These are phyloP conservation scores for Fulvia fulva DNA, from an alignment of 2,329 filamentous ascomycete species.

Conservation along the genomic window DNA sequence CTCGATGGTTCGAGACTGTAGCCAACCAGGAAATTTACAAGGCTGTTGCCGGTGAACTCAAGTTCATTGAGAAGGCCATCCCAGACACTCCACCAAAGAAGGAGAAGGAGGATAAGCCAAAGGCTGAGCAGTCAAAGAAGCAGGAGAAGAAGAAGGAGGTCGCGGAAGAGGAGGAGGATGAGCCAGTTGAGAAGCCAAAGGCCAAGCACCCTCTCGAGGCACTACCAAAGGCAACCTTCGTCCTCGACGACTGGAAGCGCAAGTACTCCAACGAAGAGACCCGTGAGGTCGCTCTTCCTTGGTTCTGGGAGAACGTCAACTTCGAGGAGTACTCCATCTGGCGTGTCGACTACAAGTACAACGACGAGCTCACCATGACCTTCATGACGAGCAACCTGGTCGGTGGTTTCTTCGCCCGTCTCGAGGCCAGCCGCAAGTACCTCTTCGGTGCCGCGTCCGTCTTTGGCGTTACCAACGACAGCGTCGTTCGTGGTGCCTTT, in stretches of 20 bases:
- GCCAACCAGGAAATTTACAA: constrained; percentile 89
- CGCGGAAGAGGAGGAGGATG: constrained; percentile 54
- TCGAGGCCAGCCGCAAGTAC: constrained; percentile 97
- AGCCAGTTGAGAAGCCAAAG: constrained; percentile 65
- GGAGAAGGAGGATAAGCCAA: constrained; percentile 50
- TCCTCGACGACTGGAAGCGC: constrained; percentile 97
- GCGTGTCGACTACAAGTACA: constrained; percentile 97
- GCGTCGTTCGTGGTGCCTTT: constrained; percentile 88
- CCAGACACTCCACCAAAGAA: constrained; percentile 73
- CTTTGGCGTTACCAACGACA: constrained; percentile 84
- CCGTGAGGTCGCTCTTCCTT: constrained; percentile 75
- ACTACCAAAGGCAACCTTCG: constrained; percentile 73
- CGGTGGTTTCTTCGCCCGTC: constrained; percentile 93
- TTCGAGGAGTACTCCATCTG: constrained; percentile 95
- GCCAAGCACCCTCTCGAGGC: constrained; percentile 92
- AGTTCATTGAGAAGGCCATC: constrained; percentile 76
- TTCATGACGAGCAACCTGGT: constrained; percentile 99
- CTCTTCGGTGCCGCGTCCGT: constrained; percentile 88
- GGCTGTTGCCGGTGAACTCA: constrained; percentile 68
- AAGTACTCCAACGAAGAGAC: constrained; percentile 97
- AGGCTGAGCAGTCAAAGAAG: constrained; percentile 59
- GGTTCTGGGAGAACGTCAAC: constrained; percentile 97
- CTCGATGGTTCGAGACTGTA: constrained; percentile 93
- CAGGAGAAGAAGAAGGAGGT: constrained; percentile 50
- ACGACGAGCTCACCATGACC: constrained; percentile 90